Percentiles rank a stretch among this genome's conserved stretches.
These are phyloP conservation scores for Phialophora chinensis DNA, from an alignment of 2,329 filamentous ascomycete genomes.

Conservation along the genomic window DNA sequence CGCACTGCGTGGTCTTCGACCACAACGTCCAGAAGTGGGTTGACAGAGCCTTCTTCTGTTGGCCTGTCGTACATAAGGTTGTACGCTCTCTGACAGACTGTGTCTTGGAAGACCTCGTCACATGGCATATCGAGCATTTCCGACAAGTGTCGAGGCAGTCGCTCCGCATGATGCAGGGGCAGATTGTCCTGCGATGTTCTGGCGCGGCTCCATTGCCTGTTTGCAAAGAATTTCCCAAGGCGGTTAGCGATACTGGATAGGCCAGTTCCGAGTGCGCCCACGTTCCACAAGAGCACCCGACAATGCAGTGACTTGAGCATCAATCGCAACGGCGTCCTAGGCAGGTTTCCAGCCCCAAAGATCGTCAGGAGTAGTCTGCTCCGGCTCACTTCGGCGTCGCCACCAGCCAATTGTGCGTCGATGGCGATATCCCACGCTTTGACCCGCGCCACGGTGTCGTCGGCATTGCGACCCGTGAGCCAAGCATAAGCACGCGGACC, in stretches of 20 bases:
- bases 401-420: constrained; percentile 89
- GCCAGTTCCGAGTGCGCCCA: constrained; percentile 69
- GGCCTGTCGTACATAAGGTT: constrained; percentile 87
- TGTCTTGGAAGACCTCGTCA: constrained; percentile 78
- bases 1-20: constrained; percentile 84
- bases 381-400: constrained; percentile 87
- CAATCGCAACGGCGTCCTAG: constrained; percentile 78
- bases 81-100: constrained; percentile 81
- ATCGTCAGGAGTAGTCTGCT: constrained; percentile 84
- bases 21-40: constrained; percentile 79
- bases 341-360: constrained; percentile 84
- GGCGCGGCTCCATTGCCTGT: constrained; percentile 72
- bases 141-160: constrained; percentile 76
- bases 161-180: constrained; percentile 64
- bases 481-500: constrained; percentile 78
- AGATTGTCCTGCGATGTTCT: constrained; percentile 49
- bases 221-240: constrained; percentile 74
- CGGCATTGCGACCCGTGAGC: constrained; percentile 78
- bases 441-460: constrained; percentile 83
- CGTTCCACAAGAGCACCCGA: constrained; percentile 84
- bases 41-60: constrained; percentile 68
- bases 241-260: constrained; percentile 69
- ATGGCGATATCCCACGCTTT: constrained; percentile 94
- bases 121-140: constrained; percentile 78
- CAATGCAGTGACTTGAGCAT: constrained; percentile 94